Evolutionary conservation across 495 filamentous ascomycete genomes (phyloP).

Genomic region (Aspergillus bertholletiae): DNA sequence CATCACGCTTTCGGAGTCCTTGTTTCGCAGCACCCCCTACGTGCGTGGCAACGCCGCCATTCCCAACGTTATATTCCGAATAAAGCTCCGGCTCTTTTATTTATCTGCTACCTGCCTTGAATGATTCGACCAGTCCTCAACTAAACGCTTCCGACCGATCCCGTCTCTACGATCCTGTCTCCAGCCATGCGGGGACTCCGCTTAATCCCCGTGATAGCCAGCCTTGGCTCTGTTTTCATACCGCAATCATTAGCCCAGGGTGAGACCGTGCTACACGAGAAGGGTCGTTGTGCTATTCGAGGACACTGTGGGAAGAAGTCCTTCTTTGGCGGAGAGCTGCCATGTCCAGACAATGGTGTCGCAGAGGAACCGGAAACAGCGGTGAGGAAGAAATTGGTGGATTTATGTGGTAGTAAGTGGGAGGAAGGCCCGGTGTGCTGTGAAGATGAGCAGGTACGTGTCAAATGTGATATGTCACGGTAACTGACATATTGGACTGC

Average conservation of each 20-base stretch:
- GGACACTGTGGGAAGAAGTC: constrained; percentile 87
- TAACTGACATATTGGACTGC: neutral
- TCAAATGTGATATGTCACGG: neutral
- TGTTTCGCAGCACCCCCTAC: neutral
- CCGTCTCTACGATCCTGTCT: neutral
- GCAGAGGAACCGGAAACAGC: constrained; percentile 69
- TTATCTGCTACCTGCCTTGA: neutral
- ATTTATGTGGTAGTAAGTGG: constrained; percentile 86
- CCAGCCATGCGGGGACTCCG: constrained; percentile 35
- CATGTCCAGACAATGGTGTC: constrained; percentile 88
- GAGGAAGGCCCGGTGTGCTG: constrained; percentile 79
- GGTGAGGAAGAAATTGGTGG: constrained; percentile 71
- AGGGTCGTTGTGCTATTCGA: constrained; percentile 85
- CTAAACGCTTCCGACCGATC: neutral
- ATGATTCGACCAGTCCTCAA: neutral
- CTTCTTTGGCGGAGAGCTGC: constrained; percentile 81
- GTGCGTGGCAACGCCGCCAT: neutral
- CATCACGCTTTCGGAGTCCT: neutral
- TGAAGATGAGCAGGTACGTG: constrained; percentile 67
- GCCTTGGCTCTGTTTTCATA: constrained; percentile 28
- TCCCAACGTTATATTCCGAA: neutral
- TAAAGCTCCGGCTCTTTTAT: neutral
- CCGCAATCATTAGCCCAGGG: constrained; percentile 30
- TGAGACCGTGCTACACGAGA: constrained; percentile 69
- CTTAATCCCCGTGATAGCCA: constrained; percentile 24